phyloP scores from a whole-genome alignment of 2,329 filamentous ascomycete species.

The Pseudocercospora eumusae region DNA sequence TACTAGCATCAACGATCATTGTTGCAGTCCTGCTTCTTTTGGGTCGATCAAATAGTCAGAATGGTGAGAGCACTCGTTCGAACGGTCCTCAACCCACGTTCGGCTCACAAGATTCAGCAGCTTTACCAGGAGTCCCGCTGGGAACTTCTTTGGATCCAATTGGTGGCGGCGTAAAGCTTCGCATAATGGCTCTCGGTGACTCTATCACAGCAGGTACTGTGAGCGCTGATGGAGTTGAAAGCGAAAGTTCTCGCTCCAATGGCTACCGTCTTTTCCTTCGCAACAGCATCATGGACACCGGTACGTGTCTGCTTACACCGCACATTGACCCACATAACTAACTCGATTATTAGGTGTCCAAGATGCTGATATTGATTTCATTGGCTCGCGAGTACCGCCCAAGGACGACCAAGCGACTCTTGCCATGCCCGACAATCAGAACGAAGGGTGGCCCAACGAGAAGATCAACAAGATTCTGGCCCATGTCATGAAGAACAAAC shows the following conservation, averaged over 20 bases:
- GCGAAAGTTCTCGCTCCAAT: not conserved
- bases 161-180: not conserved
- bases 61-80: not conserved
- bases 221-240: not conserved
- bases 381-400: conserved; percentile 10
- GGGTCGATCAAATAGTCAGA: not conserved
- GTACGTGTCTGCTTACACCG: not conserved
- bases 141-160: not conserved
- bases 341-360: not conserved
- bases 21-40: not conserved
- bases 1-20: not conserved
- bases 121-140: not conserved
- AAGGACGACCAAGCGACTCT: conserved; percentile 13
- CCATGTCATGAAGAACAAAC: conserved; percentile 13
- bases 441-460: conserved; percentile 20
- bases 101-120: not conserved
- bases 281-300: not conserved
- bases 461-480: conserved; percentile 19
- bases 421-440: conserved; percentile 17
- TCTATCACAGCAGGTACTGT: not conserved
- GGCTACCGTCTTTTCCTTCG: not conserved
- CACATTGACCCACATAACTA: not conserved
- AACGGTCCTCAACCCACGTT: not conserved
- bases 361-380: conserved; percentile 13
- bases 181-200: not conserved